Conservation (phyloP, 1,284 basidiomycete species). For the Moesziomyces antarcticus region DNA sequence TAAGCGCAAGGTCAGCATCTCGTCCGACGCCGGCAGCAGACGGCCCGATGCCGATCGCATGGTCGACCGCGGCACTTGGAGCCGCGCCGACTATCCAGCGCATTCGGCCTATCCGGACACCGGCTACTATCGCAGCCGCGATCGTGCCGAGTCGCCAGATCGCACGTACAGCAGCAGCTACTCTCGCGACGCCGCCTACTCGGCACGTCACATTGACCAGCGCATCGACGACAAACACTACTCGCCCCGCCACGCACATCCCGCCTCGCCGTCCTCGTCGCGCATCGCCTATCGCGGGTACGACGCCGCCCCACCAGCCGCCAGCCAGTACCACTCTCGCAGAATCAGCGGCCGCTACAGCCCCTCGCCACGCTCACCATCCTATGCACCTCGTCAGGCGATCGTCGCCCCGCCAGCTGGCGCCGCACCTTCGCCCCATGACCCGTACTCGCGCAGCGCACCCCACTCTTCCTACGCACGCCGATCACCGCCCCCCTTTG, state of each 20-base stretch:
- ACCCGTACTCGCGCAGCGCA: slow-evolving; percentile 25
- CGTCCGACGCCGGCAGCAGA: slow-evolving; percentile 24
- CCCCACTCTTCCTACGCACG: slow-evolving; percentile 27
- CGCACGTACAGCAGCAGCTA: slow-evolving; percentile 29
- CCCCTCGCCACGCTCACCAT: slow-evolving; percentile 36
- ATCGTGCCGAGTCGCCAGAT: slow-evolving; percentile 32
- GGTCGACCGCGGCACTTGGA: slow-evolving; percentile 21
- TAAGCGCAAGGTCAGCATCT: slow-evolving; percentile 43
- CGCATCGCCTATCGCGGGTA: slow-evolving; percentile 25
- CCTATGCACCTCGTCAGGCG: slow-evolving; percentile 30
- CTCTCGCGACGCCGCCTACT: slow-evolving; percentile 32
- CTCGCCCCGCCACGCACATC: slow-evolving; percentile 38
- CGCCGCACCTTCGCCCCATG: slow-evolving; percentile 13
- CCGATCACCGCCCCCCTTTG: slow-evolving; percentile 36
- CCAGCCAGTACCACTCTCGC: slow-evolving; percentile 17
- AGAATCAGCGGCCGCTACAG: slow-evolving; percentile 34
- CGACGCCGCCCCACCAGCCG: slow-evolving; percentile 19
- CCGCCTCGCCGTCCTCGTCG: slow-evolving; percentile 28
- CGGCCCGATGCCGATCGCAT: slow-evolving; percentile 16
- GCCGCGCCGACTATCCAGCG: slow-evolving; percentile 23
- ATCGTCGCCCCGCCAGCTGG: slow-evolving; percentile 8
- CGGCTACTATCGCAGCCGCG: slow-evolving; percentile 28
- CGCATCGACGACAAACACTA: slow-evolving; percentile 38
- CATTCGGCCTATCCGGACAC: slow-evolving; percentile 21
- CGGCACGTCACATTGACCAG: slow-evolving; percentile 23